Evolutionary conservation across 805 yeast genomes (phyloP), one percentile per base, ranked within the genome.

Genomic region (Kodamaea lidongshanica): DNA sequence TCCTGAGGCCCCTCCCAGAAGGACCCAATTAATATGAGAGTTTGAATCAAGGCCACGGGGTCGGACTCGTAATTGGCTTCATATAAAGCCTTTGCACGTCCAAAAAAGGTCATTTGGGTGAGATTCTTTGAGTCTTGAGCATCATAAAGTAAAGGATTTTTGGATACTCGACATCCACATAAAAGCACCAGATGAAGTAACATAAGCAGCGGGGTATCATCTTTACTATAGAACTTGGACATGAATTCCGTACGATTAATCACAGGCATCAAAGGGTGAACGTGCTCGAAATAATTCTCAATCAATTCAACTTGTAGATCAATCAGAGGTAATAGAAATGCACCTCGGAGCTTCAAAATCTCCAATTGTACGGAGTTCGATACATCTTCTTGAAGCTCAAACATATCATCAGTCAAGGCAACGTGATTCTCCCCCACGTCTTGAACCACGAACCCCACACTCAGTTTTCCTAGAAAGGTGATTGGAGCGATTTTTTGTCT

Each of bases 1-100:
- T 74, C 77, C 40, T 79, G 79, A 7, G 82, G 81, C 2, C 83
- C 78, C 40, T 78, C 88, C 77, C 86, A 77, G 54, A 75, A 78
- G 44, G 77, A 69, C 0, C 82, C 79, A 37, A 83, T 65, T 16
- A 82, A 54, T 13, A 75, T 52, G 21, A 79, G 57, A 0, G 86
- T 67, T 45, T 79, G 87, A 6, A 82, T 64, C 14, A 78, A 55
- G 5, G 72, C 56, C 1, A 78, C 60, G 1, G 82, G 73, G 44
- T 81, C 86, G 18, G 67, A 56, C 53, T 83, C 92, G 41, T 73
- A 72, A 39, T 70, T 72, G 1, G 82, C 71, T 44, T 82, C 89
- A 50, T 72, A 80, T 15, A 84, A 55, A 0, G 86, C 83, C 55
- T 78, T 79, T 4, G 87, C 88, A 11, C 94, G 65, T 41, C 75